Base-by-base conservation (phyloP, 345 rosid genomes). In the Citrus hindsii region DNA sequence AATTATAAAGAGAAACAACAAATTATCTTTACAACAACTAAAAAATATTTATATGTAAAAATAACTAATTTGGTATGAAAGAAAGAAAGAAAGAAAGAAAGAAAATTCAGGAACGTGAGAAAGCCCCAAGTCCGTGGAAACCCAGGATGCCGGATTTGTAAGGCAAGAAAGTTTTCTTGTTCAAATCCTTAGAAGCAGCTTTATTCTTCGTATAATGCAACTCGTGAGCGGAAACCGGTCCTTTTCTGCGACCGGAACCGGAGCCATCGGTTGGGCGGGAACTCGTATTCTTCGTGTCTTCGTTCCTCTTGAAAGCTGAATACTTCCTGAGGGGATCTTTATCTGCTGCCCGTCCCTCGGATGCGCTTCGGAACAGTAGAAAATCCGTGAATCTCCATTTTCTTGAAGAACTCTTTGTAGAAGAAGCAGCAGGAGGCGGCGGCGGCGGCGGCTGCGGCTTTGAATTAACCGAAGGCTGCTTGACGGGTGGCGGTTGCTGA, bases 151-250 rank as follows among this genome's bases (percentile, higher is more conserved):
- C 97, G 65, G 86, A 94, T 83, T 86, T 93, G 86, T 93, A 95
- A 6, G 99, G 99, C 90, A 95, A 84, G 88, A 87, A 93, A 65
- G 97, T 93, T 80, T 74, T 93, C 89, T 91, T 95, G 93, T 88
- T 95, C 89, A 92, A 33, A 74, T 88, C 87, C 27, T 90, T 83
- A 0, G 98, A 88, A 13, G 80, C 97, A 3, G 97, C 97, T 84
- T 91, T 93, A 80, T 93, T 95, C 80, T 78, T 81, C 6, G 87
- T 91, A 85, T 95, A 95, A 84, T 91, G 98, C 83, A 90, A 76
- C 76, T 91, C 99, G 59, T 95, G 99, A 8, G 98, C 90, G n/a
- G 99, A 92, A 4, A 90, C 83, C 0, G 60, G 68, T 51, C 85
- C 91, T 37, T 79, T 81, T 74, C 87, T 82, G 69, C 79, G 83